Evolutionary conservation across 768 basidiomycete species (phyloP), one percentile per base, ranked within the genome.

Genomic region (Dioszegia hungarica): DNA sequence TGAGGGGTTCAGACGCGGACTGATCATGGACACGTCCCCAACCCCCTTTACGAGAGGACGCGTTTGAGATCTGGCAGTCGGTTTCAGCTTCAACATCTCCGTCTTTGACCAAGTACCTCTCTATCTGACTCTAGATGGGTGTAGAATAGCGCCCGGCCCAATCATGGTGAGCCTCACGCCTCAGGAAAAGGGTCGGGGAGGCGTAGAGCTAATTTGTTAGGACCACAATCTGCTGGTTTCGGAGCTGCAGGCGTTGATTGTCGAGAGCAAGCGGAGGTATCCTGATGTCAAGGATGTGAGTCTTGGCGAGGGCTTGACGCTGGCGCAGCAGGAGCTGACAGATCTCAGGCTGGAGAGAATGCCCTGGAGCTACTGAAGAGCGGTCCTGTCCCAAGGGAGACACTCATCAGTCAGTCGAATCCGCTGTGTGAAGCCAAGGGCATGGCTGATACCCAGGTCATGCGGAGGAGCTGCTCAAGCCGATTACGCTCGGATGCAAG

Each of bases 211-310:
- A 14, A 33, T 6, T 6, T n/a, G 31, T 6, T 33, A 74, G 75
- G 75, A 76, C 62, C 70, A 69, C 44, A 63, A 70, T 43, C 56
- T 76, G 14, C 72, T 78, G 27, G 66, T 77, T 1, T 67, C 67
- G 22, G 76, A 78, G 57, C 69, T 75, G 4, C 71, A 75, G 87
- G 87, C 91, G 36, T 77, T 97, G 63, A 84, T 90, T 9, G 89
- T 86, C 67, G 93, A 94, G 79, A 90, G 89, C 24, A 82, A 86
- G 66, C 80, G 92, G 58, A 89, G 88, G 66, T 86, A 93, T 75
- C 89, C 90, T 20, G 92, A 95, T 73, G 89, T 95, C 64, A 87
- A 89, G 71, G 92, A 94, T 83, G 91, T 92, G 73, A 70, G 75
- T 39, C 61, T 48, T 27, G 58, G 46, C 20, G 12, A 17, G 5